These are phyloP conservation scores for Clonostachys sp. DNA, from an alignment of 2,329 filamentous ascomycete genomes.

Conservation along the genomic window DNA sequence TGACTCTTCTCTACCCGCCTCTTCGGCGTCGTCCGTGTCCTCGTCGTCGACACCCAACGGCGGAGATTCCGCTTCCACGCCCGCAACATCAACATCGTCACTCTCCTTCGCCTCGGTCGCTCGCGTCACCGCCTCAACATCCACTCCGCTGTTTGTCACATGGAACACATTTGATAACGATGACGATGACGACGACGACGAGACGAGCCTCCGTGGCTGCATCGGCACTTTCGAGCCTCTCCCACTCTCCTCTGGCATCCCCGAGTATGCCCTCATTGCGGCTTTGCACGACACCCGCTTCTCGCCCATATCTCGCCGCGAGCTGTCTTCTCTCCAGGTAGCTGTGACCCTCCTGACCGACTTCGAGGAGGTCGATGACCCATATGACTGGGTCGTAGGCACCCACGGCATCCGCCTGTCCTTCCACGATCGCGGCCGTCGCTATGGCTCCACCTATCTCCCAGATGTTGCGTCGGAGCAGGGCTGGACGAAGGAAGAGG, in stretches of 20 bases:
- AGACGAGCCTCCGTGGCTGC: conserved; percentile 78
- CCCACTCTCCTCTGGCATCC: conserved; percentile 67
- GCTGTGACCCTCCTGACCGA: conserved; percentile 79
- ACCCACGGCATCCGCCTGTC: conserved; percentile 82
- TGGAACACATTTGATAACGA: conserved; percentile 68
- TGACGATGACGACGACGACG: conserved; percentile 28
- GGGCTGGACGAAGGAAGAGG: conserved; percentile 92
- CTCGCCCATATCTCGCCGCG: conserved; percentile 43
- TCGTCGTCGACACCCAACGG: conserved; percentile 28
- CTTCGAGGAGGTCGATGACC: conserved; percentile 70
- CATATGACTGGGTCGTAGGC: conserved; percentile 83
- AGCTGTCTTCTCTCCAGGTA: conserved; percentile 56
- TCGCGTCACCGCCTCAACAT: conserved; percentile 22
- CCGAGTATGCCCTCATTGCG: conserved; percentile 79
- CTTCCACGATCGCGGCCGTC: conserved; percentile 68
- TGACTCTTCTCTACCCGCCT: conserved; percentile 15
- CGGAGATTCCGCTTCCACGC: conserved; percentile 37
- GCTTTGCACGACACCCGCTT: conserved; percentile 62
- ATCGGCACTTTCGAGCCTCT: conserved; percentile 90
- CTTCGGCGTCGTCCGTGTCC: conserved; percentile 27
- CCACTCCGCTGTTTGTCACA: conserved; percentile 84
- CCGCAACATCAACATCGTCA: conserved; percentile 38
- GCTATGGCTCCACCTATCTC: conserved; percentile 84
- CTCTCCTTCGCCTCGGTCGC: conserved; percentile 19
- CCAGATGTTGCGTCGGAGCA: conserved; percentile 90